Base-by-base conservation (phyloP, 768 basidiomycete genomes). In the Leccinum disarticulatum region DNA sequence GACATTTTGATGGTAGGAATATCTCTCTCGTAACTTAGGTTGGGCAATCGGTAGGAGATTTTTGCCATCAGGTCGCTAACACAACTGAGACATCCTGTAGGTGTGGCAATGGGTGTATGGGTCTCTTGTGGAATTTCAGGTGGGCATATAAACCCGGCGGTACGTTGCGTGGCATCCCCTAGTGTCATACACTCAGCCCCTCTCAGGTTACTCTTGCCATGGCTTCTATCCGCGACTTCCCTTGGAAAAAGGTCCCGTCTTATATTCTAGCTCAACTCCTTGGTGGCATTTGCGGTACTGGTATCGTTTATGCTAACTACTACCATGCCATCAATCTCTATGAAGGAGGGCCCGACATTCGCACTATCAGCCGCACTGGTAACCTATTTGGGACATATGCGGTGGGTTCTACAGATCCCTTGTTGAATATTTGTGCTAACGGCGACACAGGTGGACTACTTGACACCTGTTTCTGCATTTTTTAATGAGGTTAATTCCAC, bases 211-310 rank as follows among this genome's bases (percentile, higher is more conserved):
- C 91, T 17, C 72, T 93, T 54, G 80, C 84, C 15, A 67, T 91
- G 48, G 88, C 88, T 4, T 77, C 83, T 3, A 84, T 85, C 71
- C 84, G 91, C 62, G 80, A 79, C 51, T 92, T 93, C 72, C 89
- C 91, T 1, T 88, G 88, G 87, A 80, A 79, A 65, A 93, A 93
- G 69, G 91, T 91, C 0, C 91, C 91, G 0, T 79, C 63, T 22
- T 91, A 85, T 70, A 81, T 88, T 48, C 66, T 84, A 52, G 81
- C 86, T 0, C 88, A 90, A 68, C 58, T 87, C 17, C 69, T 89
- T 54, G 88, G 88, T 17, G 87, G 74, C 3, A 64, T 87, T 31
- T 77, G 80, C 48, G 88, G 86, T n/a, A 81, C 81, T 13, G 81
- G 80, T 1, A 67, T 85, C 47, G 71, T 84, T 31, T 89, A 88